A percentile compares a stretch with the other conserved stretches of the same genome.
These are phyloP conservation scores for Cystobasidium sp. DNA, from an alignment of 1,284 basidiomycete genomes.

Conservation along the genomic window DNA sequence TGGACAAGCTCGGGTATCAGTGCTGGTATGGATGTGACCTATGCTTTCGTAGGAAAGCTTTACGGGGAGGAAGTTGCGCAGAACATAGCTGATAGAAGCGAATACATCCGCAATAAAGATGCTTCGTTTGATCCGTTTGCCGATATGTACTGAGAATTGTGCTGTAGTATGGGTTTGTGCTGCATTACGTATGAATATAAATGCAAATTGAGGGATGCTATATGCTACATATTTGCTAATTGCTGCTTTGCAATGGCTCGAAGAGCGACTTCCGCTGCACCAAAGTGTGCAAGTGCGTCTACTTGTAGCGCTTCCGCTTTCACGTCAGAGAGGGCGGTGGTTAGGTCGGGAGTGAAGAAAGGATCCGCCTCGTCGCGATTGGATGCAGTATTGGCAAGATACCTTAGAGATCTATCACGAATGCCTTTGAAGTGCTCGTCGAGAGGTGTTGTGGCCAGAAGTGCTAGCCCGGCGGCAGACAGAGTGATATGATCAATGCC, in stretches of 20 bases:
- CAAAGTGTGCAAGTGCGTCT: constrained; percentile 50
- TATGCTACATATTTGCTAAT: background rate
- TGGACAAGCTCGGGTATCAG: constrained; percentile 44
- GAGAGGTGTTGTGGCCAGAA: constrained; percentile 45
- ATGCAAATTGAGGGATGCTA: background rate
- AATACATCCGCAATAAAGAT: constrained; percentile 42
- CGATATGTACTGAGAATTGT: constrained; percentile 4
- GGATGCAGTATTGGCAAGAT: constrained; percentile 39
- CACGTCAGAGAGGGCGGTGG: constrained; percentile 44
- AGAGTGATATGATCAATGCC: constrained; percentile 52
- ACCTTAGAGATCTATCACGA: constrained; percentile 46
- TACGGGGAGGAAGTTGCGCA: constrained; percentile 40
- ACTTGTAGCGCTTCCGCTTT: constrained; percentile 46
- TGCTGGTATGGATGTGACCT: constrained; percentile 46
- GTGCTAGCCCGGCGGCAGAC: constrained; percentile 46
- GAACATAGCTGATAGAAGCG: constrained; percentile 28
- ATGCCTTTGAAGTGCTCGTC: constrained; percentile 43
- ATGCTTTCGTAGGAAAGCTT: constrained; percentile 34
- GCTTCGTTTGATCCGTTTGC: constrained; percentile 42
- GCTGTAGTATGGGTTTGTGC: background rate
- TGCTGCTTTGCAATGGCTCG: constrained; percentile 46
- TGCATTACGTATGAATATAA: background rate
- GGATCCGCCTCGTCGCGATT: constrained; percentile 29
- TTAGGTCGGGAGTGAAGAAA: constrained; percentile 38
- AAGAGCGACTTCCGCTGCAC: constrained; percentile 48